Evolutionary conservation across 2,329 filamentous ascomycete genomes (phyloP).

Genomic region (Tolypocladium ovalisporum): DNA sequence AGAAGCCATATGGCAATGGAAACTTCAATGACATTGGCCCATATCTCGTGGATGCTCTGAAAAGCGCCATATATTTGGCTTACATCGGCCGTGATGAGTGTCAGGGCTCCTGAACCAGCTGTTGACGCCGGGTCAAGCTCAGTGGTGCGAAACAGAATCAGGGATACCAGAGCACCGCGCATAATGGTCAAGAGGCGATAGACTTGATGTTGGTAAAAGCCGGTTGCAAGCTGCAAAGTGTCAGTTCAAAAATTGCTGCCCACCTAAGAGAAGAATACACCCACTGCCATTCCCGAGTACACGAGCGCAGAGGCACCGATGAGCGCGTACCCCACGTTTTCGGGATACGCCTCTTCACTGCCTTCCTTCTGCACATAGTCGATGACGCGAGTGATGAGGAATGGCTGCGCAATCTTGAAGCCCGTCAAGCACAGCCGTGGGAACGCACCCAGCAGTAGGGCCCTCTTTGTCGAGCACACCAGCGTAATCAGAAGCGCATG

Average conservation of each 20-base stretch:
- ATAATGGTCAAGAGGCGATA: slow-evolving; percentile 17
- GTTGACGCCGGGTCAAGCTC: slow-evolving; percentile 13
- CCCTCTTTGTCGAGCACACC: neutral
- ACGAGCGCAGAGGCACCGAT: slow-evolving; percentile 9
- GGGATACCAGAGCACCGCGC: slow-evolving; percentile 16
- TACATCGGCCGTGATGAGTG: slow-evolving; percentile 34
- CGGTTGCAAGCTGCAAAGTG: slow-evolving; percentile 4
- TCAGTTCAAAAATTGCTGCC: neutral
- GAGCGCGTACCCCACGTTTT: slow-evolving; percentile 6
- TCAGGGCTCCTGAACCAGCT: slow-evolving; percentile 26
- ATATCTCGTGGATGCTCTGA: slow-evolving; percentile 27
- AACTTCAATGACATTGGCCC: slow-evolving; percentile 30
- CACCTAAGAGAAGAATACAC: neutral
- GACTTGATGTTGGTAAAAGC: slow-evolving; percentile 13
- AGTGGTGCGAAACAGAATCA: slow-evolving; percentile 14
- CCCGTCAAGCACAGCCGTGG: slow-evolving; percentile 8
- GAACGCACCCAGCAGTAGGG: neutral
- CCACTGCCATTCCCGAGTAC: slow-evolving; percentile 8
- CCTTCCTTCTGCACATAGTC: neutral
- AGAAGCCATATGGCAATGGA: slow-evolving; percentile 33
- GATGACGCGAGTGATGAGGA: slow-evolving; percentile 7
- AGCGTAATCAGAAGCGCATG: neutral
- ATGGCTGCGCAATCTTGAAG: slow-evolving; percentile 13
- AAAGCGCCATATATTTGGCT: slow-evolving; percentile 25
- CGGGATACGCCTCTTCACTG: neutral